Conservation (phyloP, 108 stramenopile genomes). For the Nannochloropsis oceanica region DNA sequence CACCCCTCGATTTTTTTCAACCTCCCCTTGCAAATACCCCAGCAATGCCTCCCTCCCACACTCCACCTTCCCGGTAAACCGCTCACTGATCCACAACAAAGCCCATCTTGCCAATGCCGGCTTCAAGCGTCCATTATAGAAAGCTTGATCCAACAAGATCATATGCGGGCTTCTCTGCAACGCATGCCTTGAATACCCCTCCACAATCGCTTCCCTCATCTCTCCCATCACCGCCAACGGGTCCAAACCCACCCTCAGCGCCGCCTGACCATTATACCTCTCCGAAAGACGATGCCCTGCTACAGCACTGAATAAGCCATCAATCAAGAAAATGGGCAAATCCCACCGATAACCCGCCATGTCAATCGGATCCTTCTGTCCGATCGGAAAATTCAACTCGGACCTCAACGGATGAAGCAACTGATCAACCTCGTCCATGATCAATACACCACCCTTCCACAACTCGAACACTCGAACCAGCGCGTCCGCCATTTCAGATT, state of each 20-base stretch:
- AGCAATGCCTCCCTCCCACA: not conserved
- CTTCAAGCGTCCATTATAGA: constrained; percentile 6
- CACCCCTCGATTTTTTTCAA: not conserved
- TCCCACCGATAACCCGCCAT: constrained; percentile 16
- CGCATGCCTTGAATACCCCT: not conserved
- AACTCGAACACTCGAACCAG: constrained; percentile 1
- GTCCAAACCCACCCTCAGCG: not conserved
- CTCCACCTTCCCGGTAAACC: not conserved
- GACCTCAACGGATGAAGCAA: constrained; percentile 30
- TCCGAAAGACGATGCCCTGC: not conserved
- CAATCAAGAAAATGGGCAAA: constrained; percentile 18
- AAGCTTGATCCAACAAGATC: not conserved
- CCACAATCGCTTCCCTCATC: not conserved
- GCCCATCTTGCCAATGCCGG: constrained; percentile 12
- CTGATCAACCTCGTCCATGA: constrained; percentile 38
- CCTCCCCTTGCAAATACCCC: not conserved
- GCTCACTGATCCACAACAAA: not conserved
- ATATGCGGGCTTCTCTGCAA: constrained; percentile 13
- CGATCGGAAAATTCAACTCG: constrained; percentile 38
- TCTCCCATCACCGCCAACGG: not conserved
- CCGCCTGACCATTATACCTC: not conserved
- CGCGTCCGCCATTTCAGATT: constrained; percentile 2
- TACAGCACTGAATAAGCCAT: constrained; percentile 19
- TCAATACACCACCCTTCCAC: constrained; percentile 11
- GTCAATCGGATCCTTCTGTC: constrained; percentile 11